Percentiles rank a stretch among this genome's conserved stretches.
Conservation (phyloP, 139 green algal genomes). For the Tetraselmis striata region DNA sequence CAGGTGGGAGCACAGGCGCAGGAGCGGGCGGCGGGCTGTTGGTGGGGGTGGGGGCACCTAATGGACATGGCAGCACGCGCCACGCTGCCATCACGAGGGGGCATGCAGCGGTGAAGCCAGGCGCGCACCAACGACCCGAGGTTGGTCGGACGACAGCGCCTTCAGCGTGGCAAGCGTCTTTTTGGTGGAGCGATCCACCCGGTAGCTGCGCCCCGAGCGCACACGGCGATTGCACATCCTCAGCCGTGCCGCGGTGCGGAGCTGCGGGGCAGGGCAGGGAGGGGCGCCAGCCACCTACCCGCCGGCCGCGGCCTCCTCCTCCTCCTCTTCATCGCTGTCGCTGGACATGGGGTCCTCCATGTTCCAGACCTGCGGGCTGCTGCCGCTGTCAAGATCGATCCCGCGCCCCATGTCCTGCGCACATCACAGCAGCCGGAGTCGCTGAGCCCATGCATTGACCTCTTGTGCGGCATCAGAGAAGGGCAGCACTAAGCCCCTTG, state of each 20-base stretch:
- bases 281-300: neutral
- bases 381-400: neutral
- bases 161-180: neutral
- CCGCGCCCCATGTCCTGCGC: neutral
- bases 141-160: neutral
- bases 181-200: neutral
- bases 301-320: neutral
- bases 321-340: neutral
- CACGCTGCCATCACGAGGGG: too few species aligned
- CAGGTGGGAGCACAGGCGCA: neutral
- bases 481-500: too few species aligned
- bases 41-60: neutral
- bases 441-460: too few species aligned
- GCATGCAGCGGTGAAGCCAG: too few species aligned
- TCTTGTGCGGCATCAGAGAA: too few species aligned
- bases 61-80: too few species aligned
- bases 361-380: neutral
- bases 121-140: neutral
- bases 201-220: neutral
- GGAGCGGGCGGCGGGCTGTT: neutral
- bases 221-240: too few species aligned
- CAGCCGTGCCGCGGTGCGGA: too few species aligned
- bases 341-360: neutral
- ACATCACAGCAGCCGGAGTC: too few species aligned
- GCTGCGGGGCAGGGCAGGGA: too few species aligned